Base-by-base conservation (phyloP, 2,329 filamentous ascomycete genomes). In the Diaporthe citrichinensis region DNA sequence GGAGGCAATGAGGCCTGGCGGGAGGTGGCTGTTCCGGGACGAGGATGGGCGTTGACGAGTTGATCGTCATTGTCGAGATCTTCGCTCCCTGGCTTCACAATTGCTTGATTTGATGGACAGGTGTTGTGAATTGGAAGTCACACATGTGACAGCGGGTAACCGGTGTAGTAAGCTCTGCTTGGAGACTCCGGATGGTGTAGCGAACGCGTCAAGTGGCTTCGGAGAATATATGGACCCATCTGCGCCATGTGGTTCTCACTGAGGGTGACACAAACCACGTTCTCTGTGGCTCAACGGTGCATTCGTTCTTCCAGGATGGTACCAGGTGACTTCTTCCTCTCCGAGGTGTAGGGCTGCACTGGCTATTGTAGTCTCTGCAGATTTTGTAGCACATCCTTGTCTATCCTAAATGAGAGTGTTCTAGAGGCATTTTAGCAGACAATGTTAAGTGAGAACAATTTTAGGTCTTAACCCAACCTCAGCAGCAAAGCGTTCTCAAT, bases 21-120 rank as follows among this genome's bases (percentile, higher is more conserved):
- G 96, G 0, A 88, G 90, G 77, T 98, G 94, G 93, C 82, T 94
- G 8, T 98, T 98, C 81, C 90, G 91, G 78, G 96, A 98, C 83
- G 96, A 98, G 83, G 93, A 82, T 78, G 62, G 62, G 46, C 73
- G 65, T 39, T 77, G 76, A 77, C 23, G 14, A 25, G 59, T 6
- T 67, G 39, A 6, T 34, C 14, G 14, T 12, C 12, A 6, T 34
- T 20, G 14, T 12, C 12, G 31, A 31, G 28, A 44, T 12, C 51
- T n/a, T 39, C 28, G 44, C 41, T 71, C 23, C 9, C 67, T 72
- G n/a, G 31, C 34, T 51, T 61, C 31, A n/a, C 7, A 41, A 23
- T 46, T 55, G 36, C 53, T 58, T 20, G 17, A 20, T 20, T 25
- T 46, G 67, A 34, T 25, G 41, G 8, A 67, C 15, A n/a, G 4